Conservation (phyloP, 2,329 filamentous ascomycete species). For the Cladosporium sp. region DNA sequence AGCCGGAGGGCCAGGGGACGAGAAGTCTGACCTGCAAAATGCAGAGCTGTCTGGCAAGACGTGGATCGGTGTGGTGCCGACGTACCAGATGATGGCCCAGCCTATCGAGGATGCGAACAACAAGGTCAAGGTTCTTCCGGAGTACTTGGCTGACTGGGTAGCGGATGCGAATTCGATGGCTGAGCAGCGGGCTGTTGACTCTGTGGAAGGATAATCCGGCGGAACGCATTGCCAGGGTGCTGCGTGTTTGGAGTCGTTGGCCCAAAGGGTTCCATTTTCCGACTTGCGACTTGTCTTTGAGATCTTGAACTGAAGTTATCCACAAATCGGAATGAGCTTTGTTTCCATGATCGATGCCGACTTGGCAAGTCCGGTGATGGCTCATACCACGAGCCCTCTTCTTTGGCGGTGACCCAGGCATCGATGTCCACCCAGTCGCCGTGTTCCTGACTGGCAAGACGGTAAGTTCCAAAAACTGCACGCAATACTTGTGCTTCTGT, state of each 20-base stretch:
- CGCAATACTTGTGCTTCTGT: conserved; percentile 24
- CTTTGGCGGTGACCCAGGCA: conserved; percentile 24
- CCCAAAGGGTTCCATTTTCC: background rate
- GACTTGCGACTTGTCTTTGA: background rate
- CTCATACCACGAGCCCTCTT: conserved; percentile 1
- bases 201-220: conserved; percentile 29
- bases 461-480: conserved; percentile 28
- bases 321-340: background rate
- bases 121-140: conserved; percentile 59
- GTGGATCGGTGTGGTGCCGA: conserved; percentile 66
- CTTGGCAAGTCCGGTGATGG: background rate
- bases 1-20: conserved; percentile 64
- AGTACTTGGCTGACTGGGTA: conserved; percentile 60
- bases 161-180: conserved; percentile 48
- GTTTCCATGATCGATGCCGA: background rate
- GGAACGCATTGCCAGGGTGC: conserved; percentile 3
- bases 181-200: conserved; percentile 40
- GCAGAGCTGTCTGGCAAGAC: conserved; percentile 53
- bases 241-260: background rate
- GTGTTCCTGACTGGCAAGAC: conserved; percentile 13
- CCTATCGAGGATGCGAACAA: conserved; percentile 64
- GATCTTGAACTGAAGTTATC: background rate
- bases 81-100: conserved; percentile 64
- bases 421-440: conserved; percentile 31
- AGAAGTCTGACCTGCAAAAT: conserved; percentile 56